phyloP scores from a whole-genome alignment of 441 rosid species.

The Syzygium syzygioides region DNA sequence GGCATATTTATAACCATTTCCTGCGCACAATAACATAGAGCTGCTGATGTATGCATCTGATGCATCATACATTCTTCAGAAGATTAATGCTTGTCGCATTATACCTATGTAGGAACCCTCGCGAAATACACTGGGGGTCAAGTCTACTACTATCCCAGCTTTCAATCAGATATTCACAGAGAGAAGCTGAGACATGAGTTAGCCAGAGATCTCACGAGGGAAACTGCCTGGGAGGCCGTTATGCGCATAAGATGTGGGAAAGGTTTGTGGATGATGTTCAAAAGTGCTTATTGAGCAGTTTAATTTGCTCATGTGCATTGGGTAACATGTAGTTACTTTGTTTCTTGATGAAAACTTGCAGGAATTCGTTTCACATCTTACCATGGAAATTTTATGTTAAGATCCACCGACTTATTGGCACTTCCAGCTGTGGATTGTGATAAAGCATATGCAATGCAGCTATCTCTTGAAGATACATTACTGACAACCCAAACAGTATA shows the following conservation, averaged over 20 bases:
- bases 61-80: not conserved
- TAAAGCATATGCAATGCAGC: slow-evolving; percentile 98
- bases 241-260: slow-evolving; percentile 99
- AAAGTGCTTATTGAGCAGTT: not conserved
- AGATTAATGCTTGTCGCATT: not conserved
- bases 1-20: not conserved
- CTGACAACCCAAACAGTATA: slow-evolving; percentile 82
- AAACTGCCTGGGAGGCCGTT: slow-evolving; percentile 99
- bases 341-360: slow-evolving; percentile 21
- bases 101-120: slow-evolving; percentile 52
- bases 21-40: not conserved
- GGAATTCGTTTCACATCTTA: slow-evolving; percentile 92
- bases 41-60: not conserved
- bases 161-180: slow-evolving; percentile 67
- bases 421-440: slow-evolving; percentile 99
- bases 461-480: slow-evolving; percentile 88
- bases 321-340: not conserved
- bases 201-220: slow-evolving; percentile 93
- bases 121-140: slow-evolving; percentile 99
- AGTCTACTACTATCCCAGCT: slow-evolving; percentile 85
- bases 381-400: slow-evolving; percentile 99
- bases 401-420: slow-evolving; percentile 92
- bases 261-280: slow-evolving; percentile 36
- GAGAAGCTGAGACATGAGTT: slow-evolving; percentile 88
- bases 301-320: not conserved